Base-by-base conservation (phyloP, 129 eudicot species). In the Pulicaria dysenterica region DNA sequence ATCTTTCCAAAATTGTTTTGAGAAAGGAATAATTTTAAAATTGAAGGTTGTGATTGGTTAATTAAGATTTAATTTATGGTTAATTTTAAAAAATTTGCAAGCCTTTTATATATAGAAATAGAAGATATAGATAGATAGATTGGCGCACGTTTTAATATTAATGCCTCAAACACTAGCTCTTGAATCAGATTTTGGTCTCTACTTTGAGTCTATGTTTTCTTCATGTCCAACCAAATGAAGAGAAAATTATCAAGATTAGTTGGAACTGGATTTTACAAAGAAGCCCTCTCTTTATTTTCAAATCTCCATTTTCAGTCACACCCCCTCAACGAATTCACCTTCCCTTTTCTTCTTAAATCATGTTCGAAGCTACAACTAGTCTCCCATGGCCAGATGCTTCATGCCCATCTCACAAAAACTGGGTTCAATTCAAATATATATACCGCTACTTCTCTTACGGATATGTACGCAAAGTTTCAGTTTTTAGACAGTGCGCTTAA, bases 271-370 rank as follows among this genome's bases (percentile, higher is more conserved):
- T 77, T 84, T 16, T 88, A 82, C 86, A 77, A 14, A 83, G 84
- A 91, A 83, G 96, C 96, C 24, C 72, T 91, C 3, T 45, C 56
- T 45, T 66, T 84, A 36, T 86, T 73, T 45, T 50, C 88, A 73
- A 63, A 81, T 7, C 89, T 50, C 45, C 87, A 79, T 45, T 73
- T 83, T 48, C 79, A 78, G 39, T 76, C 86, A 8, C 53, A 64
- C 34, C 80, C 73, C 5, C 85, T 85, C 73, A 79, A 63, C 72
- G 69, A 74, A 37, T 85, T 83, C 88, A 83, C 95, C 51, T 87
- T 85, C 59, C 96, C 98, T 49, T 79, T 67, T 49, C 87, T 89
- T 69, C 87, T 93, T 70, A 90, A 89, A 87, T 82, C 95, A 60
- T 87, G 92, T 64, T 76, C 88, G 54, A 76, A 78, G 24, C 95